Evolutionary conservation across 2,329 filamentous ascomycete genomes (phyloP), one percentile per base, ranked within the genome.

Genomic region (Scedosporium dehoogii): DNA sequence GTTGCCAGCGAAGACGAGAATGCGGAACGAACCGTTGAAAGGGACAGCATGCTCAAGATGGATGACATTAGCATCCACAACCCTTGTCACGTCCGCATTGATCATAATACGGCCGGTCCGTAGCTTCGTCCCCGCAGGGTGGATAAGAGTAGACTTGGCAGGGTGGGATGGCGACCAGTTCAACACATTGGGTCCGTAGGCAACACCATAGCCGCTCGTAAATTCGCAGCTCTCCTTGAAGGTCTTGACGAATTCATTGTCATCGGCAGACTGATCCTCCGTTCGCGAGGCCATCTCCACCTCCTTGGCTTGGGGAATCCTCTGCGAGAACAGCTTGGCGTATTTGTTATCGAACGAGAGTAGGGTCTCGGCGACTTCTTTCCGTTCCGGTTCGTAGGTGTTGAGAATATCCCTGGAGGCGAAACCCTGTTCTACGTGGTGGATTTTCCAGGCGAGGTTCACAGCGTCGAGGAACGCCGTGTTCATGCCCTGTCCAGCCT

Each of bases 381-480:
- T 92, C 63, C 92, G 87, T 75, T 97, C 92, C 2, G 82, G 81
- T 75, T 97, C 91, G 73, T 97, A 97, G 0, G 92, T 94, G 65
- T 86, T 84, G 59, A 97, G 82, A 18, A 94, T 80, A 3, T 84
- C 83, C 64, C 90, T 87, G 33, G 86, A 77, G 1, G 91, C 90
- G 67, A 96, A 90, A 12, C 91, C 91, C 27, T 82, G 81, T 72
- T 96, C 92, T 9, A 97, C 93, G 42, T 90, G 86, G 71, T 96
- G 92, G 60, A 97, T 90, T 78, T 97, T 97, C 92, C 92, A 97
- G 6, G 92, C 92, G 48, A 97, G 80, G 73, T 97, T 97, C 64
- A 91, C 84, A 0, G 91, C 91, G 67, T 93, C 89, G 60, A 89
- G 78, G 75, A 91, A 91, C 3, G 87, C 88, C 0, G 88, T 89